phyloP scores from a whole-genome alignment of 2,329 filamentous ascomycete species.

The Epichloe baconii region DNA sequence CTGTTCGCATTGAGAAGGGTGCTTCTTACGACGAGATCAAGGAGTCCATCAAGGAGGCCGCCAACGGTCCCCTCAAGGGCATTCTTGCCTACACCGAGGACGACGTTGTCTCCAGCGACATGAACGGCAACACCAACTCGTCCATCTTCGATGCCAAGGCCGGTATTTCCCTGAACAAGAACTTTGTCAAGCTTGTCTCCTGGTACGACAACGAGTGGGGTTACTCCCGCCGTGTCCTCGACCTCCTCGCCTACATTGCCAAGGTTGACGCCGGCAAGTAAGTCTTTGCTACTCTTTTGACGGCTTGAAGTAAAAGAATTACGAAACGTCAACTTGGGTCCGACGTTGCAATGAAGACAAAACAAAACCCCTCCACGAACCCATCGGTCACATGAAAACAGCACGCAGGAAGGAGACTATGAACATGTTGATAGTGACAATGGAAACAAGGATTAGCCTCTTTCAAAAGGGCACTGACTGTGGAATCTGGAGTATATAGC shows the following conservation, averaged over 20 bases:
- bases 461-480: background rate
- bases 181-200: constrained; percentile 96
- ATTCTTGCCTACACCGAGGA: constrained; percentile 94
- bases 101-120: constrained; percentile 84
- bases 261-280: constrained; percentile 56
- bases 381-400: background rate
- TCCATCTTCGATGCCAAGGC: constrained; percentile 99
- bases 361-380: background rate
- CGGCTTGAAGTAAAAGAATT: background rate
- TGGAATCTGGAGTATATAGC: background rate
- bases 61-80: constrained; percentile 75
- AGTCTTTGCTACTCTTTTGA: constrained; percentile 5
- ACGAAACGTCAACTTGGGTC: background rate
- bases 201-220: constrained; percentile 99
- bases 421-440: background rate
- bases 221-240: constrained; percentile 90
- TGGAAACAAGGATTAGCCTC: background rate
- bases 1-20: constrained; percentile 82
- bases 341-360: background rate
- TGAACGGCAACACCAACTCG: constrained; percentile 85
- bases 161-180: constrained; percentile 93
- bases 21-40: constrained; percentile 90
- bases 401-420: background rate
- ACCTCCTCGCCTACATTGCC: constrained; percentile 67
- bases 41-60: constrained; percentile 73